These are phyloP conservation scores for Trichoderma aggressivum DNA, from an alignment of 2,329 filamentous ascomycete genomes.

Conservation along the genomic window DNA sequence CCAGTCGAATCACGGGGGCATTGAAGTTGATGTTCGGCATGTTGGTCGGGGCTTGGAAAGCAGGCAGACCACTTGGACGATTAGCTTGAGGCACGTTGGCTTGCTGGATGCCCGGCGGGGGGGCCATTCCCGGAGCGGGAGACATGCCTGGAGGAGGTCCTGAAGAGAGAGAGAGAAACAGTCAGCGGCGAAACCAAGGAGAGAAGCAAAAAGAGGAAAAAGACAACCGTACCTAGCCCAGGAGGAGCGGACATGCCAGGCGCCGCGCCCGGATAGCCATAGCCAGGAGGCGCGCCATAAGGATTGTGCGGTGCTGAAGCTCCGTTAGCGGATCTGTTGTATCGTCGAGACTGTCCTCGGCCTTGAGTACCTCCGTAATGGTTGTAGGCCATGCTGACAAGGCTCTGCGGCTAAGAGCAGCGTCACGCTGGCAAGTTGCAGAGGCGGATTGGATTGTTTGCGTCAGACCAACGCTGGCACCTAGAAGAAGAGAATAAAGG, in stretches of 20 bases:
- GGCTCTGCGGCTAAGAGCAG: background rate
- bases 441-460: background rate
- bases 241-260: slow-evolving; percentile 75
- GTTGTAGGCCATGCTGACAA: slow-evolving; percentile 53
- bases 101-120: slow-evolving; percentile 74
- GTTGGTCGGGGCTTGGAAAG: slow-evolving; percentile 84
- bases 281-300: slow-evolving; percentile 74
- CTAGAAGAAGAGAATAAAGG: background rate
- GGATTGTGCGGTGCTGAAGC: slow-evolving; percentile 38
- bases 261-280: slow-evolving; percentile 60
- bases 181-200: background rate
- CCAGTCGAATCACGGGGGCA: slow-evolving; percentile 90
- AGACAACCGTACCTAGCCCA: slow-evolving; percentile 66
- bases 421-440: background rate
- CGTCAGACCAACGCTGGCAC: background rate
- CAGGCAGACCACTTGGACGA: slow-evolving; percentile 76
- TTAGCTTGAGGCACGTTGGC: slow-evolving; percentile 70
- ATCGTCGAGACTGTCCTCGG: background rate
- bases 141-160: slow-evolving; percentile 78
- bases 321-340: slow-evolving; percentile 22
- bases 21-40: slow-evolving; percentile 99
- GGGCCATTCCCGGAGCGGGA: slow-evolving; percentile 74
- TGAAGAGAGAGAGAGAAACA: slow-evolving; percentile 33
- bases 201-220: background rate
- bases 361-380: slow-evolving; percentile 52